These are phyloP conservation scores for Pezicula radicicola DNA, from an alignment of 2,329 filamentous ascomycete genomes.

Conservation along the genomic window DNA sequence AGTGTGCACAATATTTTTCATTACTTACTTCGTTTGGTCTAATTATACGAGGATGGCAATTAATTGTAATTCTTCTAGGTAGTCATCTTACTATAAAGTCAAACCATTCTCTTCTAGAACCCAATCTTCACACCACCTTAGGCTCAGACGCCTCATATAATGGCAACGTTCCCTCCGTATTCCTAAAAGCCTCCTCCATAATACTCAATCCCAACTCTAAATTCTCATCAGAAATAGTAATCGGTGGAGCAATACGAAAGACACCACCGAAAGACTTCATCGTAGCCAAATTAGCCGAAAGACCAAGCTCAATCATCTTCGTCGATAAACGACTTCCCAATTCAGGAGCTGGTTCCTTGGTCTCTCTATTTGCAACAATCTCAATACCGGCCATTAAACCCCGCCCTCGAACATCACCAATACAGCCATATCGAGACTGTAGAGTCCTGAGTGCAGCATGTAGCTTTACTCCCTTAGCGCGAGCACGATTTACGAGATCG, in stretches of 20 bases:
- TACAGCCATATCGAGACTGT: constrained; percentile 52
- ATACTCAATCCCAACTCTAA: constrained; percentile 49
- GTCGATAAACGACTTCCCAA: constrained; percentile 45
- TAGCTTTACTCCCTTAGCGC: constrained; percentile 45
- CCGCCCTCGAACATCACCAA: constrained; percentile 58
- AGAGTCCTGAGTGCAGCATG: constrained; percentile 36
- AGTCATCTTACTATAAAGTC: too few species aligned
- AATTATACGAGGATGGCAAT: too few species aligned
- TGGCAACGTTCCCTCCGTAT: constrained; percentile 26
- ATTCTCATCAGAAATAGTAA: constrained; percentile 51
- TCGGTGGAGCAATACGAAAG: constrained; percentile 58
- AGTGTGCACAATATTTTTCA: too few species aligned
- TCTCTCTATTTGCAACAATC: constrained; percentile 48
- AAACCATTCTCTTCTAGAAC: too few species aligned
- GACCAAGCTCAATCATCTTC: constrained; percentile 45
- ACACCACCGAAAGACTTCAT: constrained; percentile 52
- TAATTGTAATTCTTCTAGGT: too few species aligned
- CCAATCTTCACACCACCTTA: too few species aligned
- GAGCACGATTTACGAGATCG: constrained; percentile 45
- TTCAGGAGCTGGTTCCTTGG: constrained; percentile 43
- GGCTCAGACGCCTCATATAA: neutral
- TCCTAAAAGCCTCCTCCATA: constrained; percentile 52
- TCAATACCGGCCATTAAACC: constrained; percentile 58
- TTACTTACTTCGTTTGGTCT: too few species aligned
- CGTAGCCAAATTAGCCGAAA: constrained; percentile 55